These are phyloP conservation scores for Termitomyces sp. DNA, from an alignment of 768 basidiomycete species.

Conservation along the genomic window DNA sequence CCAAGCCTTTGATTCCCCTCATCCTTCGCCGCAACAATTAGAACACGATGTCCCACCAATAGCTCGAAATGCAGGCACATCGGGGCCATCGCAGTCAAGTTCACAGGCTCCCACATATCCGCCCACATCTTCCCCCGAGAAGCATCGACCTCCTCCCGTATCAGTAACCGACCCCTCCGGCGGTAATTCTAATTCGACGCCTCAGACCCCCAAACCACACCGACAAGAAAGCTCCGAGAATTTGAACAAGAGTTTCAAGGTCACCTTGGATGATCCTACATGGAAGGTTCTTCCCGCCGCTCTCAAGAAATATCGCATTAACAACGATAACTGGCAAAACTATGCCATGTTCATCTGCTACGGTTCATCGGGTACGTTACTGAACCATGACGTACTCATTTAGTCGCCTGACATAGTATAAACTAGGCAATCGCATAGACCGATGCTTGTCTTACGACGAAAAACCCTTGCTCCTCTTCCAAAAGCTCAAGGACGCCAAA, in stretches of 20 bases:
- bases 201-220: conserved; percentile 39
- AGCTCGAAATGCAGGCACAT: conserved; percentile 25
- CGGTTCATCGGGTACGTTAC: conserved; percentile 73
- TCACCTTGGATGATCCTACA: conserved; percentile 95
- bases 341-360: conserved; percentile 99
- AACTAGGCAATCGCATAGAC: conserved; percentile 72
- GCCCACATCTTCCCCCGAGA: conserved; percentile 24
- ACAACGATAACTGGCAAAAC: conserved; percentile 97
- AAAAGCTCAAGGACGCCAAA: conserved; percentile 93
- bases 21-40: conserved; percentile 71
- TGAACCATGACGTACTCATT: background rate
- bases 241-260: conserved; percentile 88
- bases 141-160: conserved; percentile 29
- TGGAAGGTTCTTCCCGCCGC: conserved; percentile 99
- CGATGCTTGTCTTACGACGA: conserved; percentile 97
- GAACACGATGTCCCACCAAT: conserved; percentile 64
- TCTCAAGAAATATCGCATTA: conserved; percentile 97
- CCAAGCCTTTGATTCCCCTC: conserved; percentile 61
- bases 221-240: conserved; percentile 72
- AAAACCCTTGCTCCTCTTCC: conserved; percentile 94
- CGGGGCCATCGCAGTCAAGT: conserved; percentile 24
- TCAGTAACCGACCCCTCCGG: conserved; percentile 29
- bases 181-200: conserved; percentile 27
- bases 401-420: conserved; percentile 1
- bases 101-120: conserved; percentile 16